Evolutionary conservation across 2,329 filamentous ascomycete genomes (phyloP), one percentile per base, ranked within the genome.

Genomic region (Myriosclerotinia curreyana): DNA sequence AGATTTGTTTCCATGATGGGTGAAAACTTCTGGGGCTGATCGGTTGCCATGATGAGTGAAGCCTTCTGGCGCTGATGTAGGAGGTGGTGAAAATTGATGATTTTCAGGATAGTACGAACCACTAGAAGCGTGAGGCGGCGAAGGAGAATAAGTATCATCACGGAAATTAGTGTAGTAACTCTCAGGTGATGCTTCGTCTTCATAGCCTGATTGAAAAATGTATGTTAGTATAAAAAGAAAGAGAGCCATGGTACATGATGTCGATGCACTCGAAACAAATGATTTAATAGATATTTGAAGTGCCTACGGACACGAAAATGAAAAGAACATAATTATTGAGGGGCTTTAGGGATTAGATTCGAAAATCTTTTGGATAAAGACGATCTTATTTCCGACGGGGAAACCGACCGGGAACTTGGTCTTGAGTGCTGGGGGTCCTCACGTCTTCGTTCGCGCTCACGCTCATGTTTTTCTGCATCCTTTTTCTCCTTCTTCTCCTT

Each of bases 401-500:
- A 73, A 64, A 64, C 67, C 64, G 71, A 71, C n/a, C 67, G 66
- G 62, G 70, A 70, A 71, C 69, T 70, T 69, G 68, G 71, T 71
- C 67, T 69, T 64, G 71, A 73, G 70, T 71, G 69, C 65, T 71
- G 71, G 72, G 72, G 71, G 61, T 68, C 69, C 72, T 74, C 70
- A 74, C 73, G 72, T 73, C 72, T 74, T 65, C 71, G 71, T 68
- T 74, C 72, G 58, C 70, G 70, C 67, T 74, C 72, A 51, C 71
- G 69, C 60, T 62, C 51, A 54, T 56, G 50, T 9, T 62, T 62
- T 66, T 74, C 73, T 49, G 61, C 61, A 12, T 64, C 61, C 25
- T 68, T 68, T 22, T 56, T 62, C 56, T 74, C 73, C 75, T 75
- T 66, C 72, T 76, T 66, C 73, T 76, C 69, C 75, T 75, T 68